Percentiles rank a stretch among this genome's conserved stretches.
phyloP scores from a whole-genome alignment of 306 rosid species.

The Begonia fuchsioides region DNA sequence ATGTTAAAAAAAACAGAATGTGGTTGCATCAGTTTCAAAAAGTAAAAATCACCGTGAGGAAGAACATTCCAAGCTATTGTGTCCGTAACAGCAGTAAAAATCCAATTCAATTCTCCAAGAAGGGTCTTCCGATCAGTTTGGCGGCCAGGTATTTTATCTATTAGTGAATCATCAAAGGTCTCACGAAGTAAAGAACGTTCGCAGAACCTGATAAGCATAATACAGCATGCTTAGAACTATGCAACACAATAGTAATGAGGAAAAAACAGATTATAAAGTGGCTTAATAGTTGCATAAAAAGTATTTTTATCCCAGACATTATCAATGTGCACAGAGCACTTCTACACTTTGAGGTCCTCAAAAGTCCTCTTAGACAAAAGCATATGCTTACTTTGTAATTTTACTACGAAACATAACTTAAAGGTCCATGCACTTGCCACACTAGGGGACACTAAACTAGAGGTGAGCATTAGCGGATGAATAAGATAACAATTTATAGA shows the following conservation, averaged over 20 bases:
- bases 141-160: slow-evolving; percentile 94
- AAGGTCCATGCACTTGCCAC: too few species aligned
- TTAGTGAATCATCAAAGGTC: slow-evolving; percentile 63
- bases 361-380: too few species aligned
- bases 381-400: too few species aligned
- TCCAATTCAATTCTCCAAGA: slow-evolving; percentile 96
- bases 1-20: background rate
- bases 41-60: slow-evolving; percentile 57
- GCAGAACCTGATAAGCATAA: slow-evolving; percentile 56
- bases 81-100: slow-evolving; percentile 95
- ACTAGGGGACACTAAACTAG: too few species aligned
- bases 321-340: too few species aligned
- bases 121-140: slow-evolving; percentile 93
- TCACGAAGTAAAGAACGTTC: slow-evolving; percentile 74
- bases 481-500: too few species aligned
- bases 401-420: too few species aligned
- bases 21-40: background rate
- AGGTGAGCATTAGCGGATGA: too few species aligned
- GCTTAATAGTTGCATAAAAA: too few species aligned
- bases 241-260: background rate
- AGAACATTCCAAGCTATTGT: slow-evolving; percentile 99
- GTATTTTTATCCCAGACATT: too few species aligned
- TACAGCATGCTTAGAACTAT: slow-evolving; percentile 5
- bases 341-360: too few species aligned
- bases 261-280: background rate